Evolutionary conservation across 177 flowering plant genomes (phyloP).

Genomic region (Vitis hybrid): DNA sequence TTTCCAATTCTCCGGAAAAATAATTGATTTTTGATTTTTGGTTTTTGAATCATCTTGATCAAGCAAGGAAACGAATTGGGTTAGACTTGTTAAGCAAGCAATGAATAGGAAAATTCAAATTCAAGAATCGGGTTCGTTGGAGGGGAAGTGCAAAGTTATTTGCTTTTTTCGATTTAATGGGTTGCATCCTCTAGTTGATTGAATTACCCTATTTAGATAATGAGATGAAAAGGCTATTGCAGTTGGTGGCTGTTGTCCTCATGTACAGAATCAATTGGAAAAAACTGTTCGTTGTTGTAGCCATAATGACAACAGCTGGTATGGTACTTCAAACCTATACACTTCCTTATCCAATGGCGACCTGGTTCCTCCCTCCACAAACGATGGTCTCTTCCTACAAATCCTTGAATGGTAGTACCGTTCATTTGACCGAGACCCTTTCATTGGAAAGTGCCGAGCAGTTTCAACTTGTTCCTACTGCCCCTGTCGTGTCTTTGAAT

Average conservation of each 20-base stretch:
- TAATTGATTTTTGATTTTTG: no score
- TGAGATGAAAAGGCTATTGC: constrained; percentile 30
- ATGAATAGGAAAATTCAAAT: no score
- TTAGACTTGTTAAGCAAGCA: no score
- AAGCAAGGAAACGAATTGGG: no score
- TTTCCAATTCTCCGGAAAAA: no score
- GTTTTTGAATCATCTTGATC: no score
- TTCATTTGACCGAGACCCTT: constrained; percentile 21
- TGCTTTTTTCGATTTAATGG: no score
- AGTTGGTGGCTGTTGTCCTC: constrained; percentile 14
- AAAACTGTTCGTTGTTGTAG: constrained; percentile 36
- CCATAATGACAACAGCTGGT: constrained; percentile 38
- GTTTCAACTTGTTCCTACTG: constrained; percentile 16
- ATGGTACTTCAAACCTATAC: constrained; percentile 34
- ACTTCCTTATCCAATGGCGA: constrained; percentile 40
- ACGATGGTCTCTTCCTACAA: constrained; percentile 20
- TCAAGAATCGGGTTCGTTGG: neutral
- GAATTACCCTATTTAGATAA: neutral
- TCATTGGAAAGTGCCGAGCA: constrained; percentile 24
- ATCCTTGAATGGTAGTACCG: constrained; percentile 22
- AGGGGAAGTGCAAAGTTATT: neutral
- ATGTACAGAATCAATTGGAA: constrained; percentile 45
- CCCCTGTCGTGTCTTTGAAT: constrained; percentile 23
- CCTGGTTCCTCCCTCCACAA: constrained; percentile 29
- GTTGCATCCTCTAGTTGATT: no score